Conservation (phyloP, 441 rosid species). For the Populus trichocarpa region DNA sequence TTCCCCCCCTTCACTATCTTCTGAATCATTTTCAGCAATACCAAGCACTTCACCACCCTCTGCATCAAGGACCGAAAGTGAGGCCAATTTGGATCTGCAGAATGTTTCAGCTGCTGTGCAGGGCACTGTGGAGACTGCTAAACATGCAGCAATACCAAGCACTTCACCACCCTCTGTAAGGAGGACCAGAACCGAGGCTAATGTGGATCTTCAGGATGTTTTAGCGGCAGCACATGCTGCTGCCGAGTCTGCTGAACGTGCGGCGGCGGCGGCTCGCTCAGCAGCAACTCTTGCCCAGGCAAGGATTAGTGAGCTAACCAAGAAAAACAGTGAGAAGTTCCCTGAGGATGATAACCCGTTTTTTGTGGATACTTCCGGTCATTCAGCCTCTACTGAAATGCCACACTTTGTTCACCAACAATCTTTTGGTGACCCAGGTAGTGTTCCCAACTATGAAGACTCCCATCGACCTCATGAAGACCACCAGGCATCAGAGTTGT, state of each 20-base stretch:
- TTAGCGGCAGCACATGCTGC: slow-evolving; percentile 86
- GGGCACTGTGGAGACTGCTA: not conserved
- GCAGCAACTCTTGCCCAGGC: slow-evolving; percentile 93
- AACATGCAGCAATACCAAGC: slow-evolving; percentile 29
- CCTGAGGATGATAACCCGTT: slow-evolving; percentile 67
- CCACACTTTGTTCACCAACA: slow-evolving; percentile 40
- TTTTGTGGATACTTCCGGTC: slow-evolving; percentile 33
- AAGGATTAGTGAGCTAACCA: slow-evolving; percentile 71
- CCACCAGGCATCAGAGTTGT: slow-evolving; percentile 24
- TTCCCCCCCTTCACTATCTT: slow-evolving; percentile 44
- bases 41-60: slow-evolving; percentile 21
- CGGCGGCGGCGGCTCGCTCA: slow-evolving; percentile 91
- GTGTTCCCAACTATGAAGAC: not conserved
- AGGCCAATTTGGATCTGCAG: not conserved
- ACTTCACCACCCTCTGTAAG: slow-evolving; percentile 23
- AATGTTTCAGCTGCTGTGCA: not conserved
- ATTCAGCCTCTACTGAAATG: slow-evolving; percentile 27
- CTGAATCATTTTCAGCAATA: slow-evolving; percentile 32
- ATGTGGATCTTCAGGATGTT: slow-evolving; percentile 77
- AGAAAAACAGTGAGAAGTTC: slow-evolving; percentile 43
- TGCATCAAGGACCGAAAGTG: not conserved
- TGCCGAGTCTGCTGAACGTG: slow-evolving; percentile 86
- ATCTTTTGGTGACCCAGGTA: slow-evolving; percentile 33
- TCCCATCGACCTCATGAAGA: slow-evolving; percentile 10
- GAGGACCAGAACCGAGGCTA: slow-evolving; percentile 37